Percentiles rank a stretch among this genome's conserved stretches.
phyloP scores from a whole-genome alignment of 2,329 filamentous ascomycete genomes.

The Scedosporium minutisporum region DNA sequence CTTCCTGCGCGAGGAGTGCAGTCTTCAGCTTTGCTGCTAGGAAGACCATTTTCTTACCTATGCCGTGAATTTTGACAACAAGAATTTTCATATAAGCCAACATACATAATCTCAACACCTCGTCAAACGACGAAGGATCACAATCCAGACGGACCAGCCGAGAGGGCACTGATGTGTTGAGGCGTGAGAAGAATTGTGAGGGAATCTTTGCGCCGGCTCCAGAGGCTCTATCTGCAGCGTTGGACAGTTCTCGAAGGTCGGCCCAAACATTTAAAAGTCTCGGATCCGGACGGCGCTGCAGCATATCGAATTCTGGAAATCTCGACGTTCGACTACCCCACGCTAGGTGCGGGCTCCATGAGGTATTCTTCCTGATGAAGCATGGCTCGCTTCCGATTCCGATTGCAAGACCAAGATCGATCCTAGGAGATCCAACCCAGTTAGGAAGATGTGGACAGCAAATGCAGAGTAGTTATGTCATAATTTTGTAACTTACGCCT shows the following conservation, averaged over 20 bases:
- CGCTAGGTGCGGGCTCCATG: conserved; percentile 10
- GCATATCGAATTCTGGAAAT: not conserved
- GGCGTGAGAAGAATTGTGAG: conserved; percentile 11
- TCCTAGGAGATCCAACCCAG: not conserved
- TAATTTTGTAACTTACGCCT: not conserved
- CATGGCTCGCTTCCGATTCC: conserved; percentile 6
- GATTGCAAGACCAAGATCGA: conserved; percentile 6
- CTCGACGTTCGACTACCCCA: not conserved
- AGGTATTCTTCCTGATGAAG: conserved; percentile 7
- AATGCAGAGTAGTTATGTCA: not conserved
- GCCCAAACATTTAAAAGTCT: conserved; percentile 14
- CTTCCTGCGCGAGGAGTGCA: not conserved
- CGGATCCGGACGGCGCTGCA: conserved; percentile 8
- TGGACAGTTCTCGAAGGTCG: conserved; percentile 15
- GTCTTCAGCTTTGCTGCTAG: not conserved
- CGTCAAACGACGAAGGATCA: conserved; percentile 8
- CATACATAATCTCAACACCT: conserved; percentile 14
- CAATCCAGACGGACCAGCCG: conserved; percentile 13
- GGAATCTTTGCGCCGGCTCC: conserved; percentile 13
- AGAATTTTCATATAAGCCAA: conserved; percentile 15
- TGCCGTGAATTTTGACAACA: conserved; percentile 9
- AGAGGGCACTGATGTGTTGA: conserved; percentile 14
- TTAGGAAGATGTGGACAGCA: not conserved
- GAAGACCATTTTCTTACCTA: conserved; percentile 6
- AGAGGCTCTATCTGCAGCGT: conserved; percentile 13